Conservation (phyloP, 148 eudicot genomes). For the Diospyros lotus region DNA sequence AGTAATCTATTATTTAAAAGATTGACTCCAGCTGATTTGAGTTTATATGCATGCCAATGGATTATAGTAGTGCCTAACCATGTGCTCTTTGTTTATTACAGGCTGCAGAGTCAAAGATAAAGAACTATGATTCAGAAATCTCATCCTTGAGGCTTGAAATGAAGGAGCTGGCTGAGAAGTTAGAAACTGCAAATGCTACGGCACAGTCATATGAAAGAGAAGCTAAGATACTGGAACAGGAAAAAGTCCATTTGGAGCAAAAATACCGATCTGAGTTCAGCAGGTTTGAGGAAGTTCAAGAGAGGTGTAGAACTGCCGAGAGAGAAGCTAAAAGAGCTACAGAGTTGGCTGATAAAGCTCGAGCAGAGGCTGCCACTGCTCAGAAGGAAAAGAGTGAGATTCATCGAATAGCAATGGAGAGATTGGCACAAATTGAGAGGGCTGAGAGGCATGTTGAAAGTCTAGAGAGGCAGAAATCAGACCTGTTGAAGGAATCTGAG, state of each 20-base stretch:
- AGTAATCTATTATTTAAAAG: too few relatives aligned
- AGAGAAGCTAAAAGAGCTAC: conserved; percentile 84
- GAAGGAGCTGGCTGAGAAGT: conserved; percentile 52
- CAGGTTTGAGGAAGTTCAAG: conserved; percentile 76
- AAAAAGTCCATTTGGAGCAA: conserved; percentile 72
- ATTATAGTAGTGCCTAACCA: too few relatives aligned
- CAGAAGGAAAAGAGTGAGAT: conserved; percentile 67
- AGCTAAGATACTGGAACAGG: conserved; percentile 71
- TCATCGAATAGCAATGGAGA: conserved; percentile 69
- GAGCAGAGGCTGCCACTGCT: conserved; percentile 70
- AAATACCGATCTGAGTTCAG: conserved; percentile 65
- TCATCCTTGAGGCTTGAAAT: conserved; percentile 44
- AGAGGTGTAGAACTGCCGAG: conserved; percentile 77
- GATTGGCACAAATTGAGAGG: conserved; percentile 73
- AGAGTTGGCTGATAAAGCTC: conserved; percentile 76
- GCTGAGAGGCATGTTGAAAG: conserved; percentile 69
- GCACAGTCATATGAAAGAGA: conserved; percentile 81
- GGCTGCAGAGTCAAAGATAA: conserved; percentile 81
- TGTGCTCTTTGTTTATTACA: conserved; percentile 9
- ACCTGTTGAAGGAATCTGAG: conserved; percentile 49
- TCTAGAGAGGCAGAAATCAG: conserved; percentile 52
- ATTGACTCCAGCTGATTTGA: too few relatives aligned
- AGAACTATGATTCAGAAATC: conserved; percentile 52
- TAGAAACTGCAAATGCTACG: conserved; percentile 51
- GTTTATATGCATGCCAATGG: too few relatives aligned